These are phyloP conservation scores for Clarireedia paspali DNA, from an alignment of 2,329 filamentous ascomycete species.

Conservation along the genomic window DNA sequence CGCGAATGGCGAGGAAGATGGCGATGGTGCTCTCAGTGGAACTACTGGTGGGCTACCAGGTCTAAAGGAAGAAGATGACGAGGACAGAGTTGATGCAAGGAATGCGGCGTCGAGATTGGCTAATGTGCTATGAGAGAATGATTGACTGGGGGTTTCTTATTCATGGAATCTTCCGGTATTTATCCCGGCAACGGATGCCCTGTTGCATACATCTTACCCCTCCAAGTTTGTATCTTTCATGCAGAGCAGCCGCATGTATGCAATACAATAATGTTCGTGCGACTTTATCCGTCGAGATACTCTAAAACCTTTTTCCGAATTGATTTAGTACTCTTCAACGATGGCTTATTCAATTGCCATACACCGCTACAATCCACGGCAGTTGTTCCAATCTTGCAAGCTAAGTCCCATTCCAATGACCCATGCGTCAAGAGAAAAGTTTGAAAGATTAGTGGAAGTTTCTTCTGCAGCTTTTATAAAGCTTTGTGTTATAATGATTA, in stretches of 20 bases:
- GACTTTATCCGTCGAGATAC: constrained; percentile 5
- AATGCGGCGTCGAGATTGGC: constrained; percentile 84
- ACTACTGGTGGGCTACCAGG: constrained; percentile 43
- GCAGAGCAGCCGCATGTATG: constrained; percentile 7
- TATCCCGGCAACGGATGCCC: constrained; percentile 4
- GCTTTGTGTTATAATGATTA: not conserved
- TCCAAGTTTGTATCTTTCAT: constrained; percentile 9
- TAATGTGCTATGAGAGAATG: constrained; percentile 6
- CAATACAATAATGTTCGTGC: constrained; percentile 10
- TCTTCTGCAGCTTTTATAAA: too few relatives aligned
- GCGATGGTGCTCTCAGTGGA: constrained; percentile 27
- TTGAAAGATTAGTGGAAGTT: not conserved
- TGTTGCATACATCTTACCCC: constrained; percentile 6
- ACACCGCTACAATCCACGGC: constrained; percentile 3
- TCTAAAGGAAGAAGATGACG: constrained; percentile 73
- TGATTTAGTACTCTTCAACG: not conserved
- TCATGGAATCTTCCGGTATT: not conserved
- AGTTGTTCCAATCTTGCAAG: not conserved
- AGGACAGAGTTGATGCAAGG: constrained; percentile 88
- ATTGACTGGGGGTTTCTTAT: not conserved
- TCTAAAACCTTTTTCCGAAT: not conserved
- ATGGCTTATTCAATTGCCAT: not conserved
- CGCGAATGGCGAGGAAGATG: constrained; percentile 45
- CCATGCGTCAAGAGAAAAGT: not conserved
- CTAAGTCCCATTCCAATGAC: not conserved